These are phyloP conservation scores for Stephania yunnanensis DNA, from an alignment of 164 flowering plant genomes.

Conservation along the genomic window DNA sequence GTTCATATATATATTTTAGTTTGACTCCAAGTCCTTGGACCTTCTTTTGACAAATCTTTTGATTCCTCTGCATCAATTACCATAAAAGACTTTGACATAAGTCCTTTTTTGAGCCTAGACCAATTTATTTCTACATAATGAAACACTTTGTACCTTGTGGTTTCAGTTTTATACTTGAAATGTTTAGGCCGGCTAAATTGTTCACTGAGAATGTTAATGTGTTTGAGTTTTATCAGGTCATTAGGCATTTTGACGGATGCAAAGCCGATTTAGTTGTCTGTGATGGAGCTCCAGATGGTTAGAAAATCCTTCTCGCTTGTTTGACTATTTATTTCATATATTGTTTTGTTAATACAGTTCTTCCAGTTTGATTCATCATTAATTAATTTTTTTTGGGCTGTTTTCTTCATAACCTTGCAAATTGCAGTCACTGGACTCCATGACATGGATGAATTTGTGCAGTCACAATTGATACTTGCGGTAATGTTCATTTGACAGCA, in stretches of 20 bases:
- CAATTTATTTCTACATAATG: no score
- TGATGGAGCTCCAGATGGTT: conserved; percentile 99
- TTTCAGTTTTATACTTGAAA: no score
- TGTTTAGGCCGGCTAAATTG: background rate
- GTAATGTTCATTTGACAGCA: conserved; percentile 20
- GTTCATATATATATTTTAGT: no score
- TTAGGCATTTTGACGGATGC: conserved; percentile 97
- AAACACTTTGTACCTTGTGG: no score
- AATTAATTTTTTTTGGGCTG: background rate
- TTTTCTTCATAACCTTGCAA: conserved; percentile 11
- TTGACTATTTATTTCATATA: background rate
- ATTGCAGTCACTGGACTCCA: conserved; percentile 93
- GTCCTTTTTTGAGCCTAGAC: no score
- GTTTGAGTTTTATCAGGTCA: conserved; percentile 46
- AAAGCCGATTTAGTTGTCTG: conserved; percentile 98
- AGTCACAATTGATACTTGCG: conserved; percentile 88
- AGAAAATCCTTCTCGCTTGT: conserved; percentile 9
- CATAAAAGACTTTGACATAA: no score
- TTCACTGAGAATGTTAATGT: background rate
- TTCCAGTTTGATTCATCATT: background rate
- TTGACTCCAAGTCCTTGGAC: no score
- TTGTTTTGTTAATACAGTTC: background rate
- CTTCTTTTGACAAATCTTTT: no score
- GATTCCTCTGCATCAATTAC: no score
- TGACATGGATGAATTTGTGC: conserved; percentile 99